Conservation (phyloP, 2,329 filamentous ascomycete genomes). For the Diaporthe aspalathi region DNA sequence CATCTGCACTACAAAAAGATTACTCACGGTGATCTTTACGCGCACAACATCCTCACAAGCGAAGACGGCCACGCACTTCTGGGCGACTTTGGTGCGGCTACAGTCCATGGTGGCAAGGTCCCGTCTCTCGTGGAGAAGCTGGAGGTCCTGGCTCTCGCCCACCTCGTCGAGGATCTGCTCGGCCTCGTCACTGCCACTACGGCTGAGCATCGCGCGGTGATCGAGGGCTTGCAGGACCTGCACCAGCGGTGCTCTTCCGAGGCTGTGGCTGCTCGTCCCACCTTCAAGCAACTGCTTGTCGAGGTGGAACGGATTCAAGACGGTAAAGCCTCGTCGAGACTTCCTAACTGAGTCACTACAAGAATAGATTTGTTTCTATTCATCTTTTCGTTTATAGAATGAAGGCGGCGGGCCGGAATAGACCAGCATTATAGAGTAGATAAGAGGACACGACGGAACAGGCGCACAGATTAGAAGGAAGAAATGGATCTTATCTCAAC, state of each 20-base stretch:
- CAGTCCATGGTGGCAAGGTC: slow-evolving; percentile 51
- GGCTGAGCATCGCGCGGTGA: slow-evolving; percentile 36
- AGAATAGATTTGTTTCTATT: not conserved
- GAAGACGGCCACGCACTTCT: slow-evolving; percentile 56
- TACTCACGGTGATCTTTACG: slow-evolving; percentile 60
- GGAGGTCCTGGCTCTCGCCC: slow-evolving; percentile 60
- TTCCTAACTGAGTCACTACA: not conserved
- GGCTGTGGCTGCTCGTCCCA: slow-evolving; percentile 46
- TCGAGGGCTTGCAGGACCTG: slow-evolving; percentile 45
- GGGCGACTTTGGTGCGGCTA: slow-evolving; percentile 61
- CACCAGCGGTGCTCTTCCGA: slow-evolving; percentile 45
- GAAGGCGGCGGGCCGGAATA: not conserved
- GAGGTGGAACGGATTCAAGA: slow-evolving; percentile 37
- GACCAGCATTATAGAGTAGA: not conserved
- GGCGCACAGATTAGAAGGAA: not conserved
- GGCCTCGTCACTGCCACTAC: slow-evolving; percentile 46
- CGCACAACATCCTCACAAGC: slow-evolving; percentile 59
- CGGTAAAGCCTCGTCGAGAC: not conserved
- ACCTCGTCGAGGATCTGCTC: slow-evolving; percentile 59
- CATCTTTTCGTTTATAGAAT: too few species aligned
- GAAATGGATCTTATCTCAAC: not conserved
- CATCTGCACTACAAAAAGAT: slow-evolving; percentile 59
- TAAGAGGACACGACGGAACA: not conserved
- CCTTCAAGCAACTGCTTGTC: slow-evolving; percentile 47
- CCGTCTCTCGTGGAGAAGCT: slow-evolving; percentile 52